Evolutionary conservation across 306 rosid species (phyloP), one percentile per base, ranked within the genome.

Genomic region (Cucurbita ficifolia): DNA sequence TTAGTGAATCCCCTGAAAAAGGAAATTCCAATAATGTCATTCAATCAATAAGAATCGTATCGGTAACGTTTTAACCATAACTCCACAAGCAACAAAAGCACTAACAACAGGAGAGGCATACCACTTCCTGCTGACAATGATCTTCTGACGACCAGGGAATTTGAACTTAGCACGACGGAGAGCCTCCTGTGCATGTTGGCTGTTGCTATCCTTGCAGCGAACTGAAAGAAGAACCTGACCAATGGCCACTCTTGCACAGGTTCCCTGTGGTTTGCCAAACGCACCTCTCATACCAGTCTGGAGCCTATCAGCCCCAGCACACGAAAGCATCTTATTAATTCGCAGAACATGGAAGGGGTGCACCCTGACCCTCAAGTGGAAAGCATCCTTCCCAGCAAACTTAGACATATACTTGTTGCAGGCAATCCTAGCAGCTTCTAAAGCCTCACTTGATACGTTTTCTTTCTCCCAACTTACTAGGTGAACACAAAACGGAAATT

Each of bases 241-340:
- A 0, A 65, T 65, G 6, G 52, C 72, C 10, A 65, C 72, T 65
- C 72, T 65, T 19, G 72, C 72, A 43, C 72, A 65, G 38, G 35
- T 22, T 42, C 72, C 72, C 21, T 42, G 72, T 10, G 72, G 72
- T 11, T 65, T 65, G 9, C 72, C 72, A 3, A 65, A 65, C 5
- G 72, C 72, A 43, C 72, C 72, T 21, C 72, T 65, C 72, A 65
- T 65, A 21, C 72, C 72, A 21, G 72, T 65, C 52, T 65, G 72
- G 72, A 65, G 72, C 72, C 72, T 65, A 65, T 65, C 72, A 65
- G 72, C 72, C 72, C 72, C 72, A 43, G 72, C 72, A 65, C 72
- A 65, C 19, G 72, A 65, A 43, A 65, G 72, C 72, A 65, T 65
- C 72, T 65, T 65, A 4, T 65, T 65, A 43, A 65, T 65, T 5